Conservation (phyloP, 2,329 filamentous ascomycete species). For the Arachnopeziza araneosa region DNA sequence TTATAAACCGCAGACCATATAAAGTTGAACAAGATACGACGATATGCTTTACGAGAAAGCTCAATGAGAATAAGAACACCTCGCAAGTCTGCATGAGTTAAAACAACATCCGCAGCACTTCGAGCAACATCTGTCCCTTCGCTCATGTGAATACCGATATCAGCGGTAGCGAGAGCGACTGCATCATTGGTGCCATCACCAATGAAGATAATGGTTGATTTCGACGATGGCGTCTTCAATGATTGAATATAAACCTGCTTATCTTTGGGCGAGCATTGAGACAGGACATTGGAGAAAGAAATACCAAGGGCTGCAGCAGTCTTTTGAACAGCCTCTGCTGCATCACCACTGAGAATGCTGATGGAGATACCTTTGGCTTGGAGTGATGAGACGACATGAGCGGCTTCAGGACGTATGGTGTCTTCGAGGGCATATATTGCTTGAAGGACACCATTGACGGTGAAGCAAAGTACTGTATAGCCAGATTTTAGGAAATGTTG, state of each 20-base stretch:
- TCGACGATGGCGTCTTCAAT: not conserved
- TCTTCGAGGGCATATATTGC: constrained; percentile 45
- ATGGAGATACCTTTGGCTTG: constrained; percentile 36
- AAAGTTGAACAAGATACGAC: constrained; percentile 55
- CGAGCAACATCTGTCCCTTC: constrained; percentile 58
- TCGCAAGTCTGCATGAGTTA: constrained; percentile 51
- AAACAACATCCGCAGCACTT: constrained; percentile 62
- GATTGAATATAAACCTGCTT: constrained; percentile 22
- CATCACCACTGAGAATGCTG: constrained; percentile 48
- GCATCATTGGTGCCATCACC: constrained; percentile 81
- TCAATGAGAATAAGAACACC: constrained; percentile 55
- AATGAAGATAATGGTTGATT: constrained; percentile 54
- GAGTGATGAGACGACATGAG: constrained; percentile 32
- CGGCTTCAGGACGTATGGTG: constrained; percentile 39
- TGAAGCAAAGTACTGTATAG: constrained; percentile 44
- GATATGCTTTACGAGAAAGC: constrained; percentile 34
- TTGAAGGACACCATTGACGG: constrained; percentile 31
- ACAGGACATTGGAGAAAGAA: constrained; percentile 27
- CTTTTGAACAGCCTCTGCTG: constrained; percentile 41
- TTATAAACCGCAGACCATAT: constrained; percentile 59
- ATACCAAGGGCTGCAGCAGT: constrained; percentile 39
- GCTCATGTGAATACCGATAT: constrained; percentile 65
- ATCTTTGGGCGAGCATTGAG: constrained; percentile 33
- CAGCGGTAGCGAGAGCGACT: constrained; percentile 63
- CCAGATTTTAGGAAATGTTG: constrained; percentile 32